phyloP scores from a whole-genome alignment of 208 protist species.

The Giardia muris region DNA sequence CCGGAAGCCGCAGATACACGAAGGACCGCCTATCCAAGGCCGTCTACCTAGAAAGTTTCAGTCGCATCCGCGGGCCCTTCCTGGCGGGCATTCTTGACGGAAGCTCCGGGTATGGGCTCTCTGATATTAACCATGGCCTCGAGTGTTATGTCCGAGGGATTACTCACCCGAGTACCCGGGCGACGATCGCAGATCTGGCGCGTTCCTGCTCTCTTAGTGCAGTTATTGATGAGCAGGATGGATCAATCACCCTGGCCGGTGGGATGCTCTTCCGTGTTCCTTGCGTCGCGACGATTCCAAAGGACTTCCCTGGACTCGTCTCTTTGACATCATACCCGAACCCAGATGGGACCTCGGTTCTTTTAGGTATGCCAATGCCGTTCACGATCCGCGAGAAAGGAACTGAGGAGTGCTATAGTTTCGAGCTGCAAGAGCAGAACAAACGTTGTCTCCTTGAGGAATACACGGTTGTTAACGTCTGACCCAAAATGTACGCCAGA shows the following conservation, averaged over 20 bases:
- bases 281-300: not conserved
- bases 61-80: conserved; percentile 17
- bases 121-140: conserved; percentile 13
- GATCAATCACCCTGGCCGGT: not conserved
- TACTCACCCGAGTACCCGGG: not conserved
- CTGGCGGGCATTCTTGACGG: conserved; percentile 27
- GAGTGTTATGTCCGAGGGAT: conserved; percentile 19
- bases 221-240: not conserved
- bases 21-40: not conserved
- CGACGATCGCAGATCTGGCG: conserved; percentile 6
- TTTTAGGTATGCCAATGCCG: conserved; percentile 10
- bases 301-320: conserved; percentile 20
- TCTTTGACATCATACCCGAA: conserved; percentile 15
- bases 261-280: conserved; percentile 25
- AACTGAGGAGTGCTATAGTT: not conserved
- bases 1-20: not conserved
- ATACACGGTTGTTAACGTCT: conserved; percentile 8
- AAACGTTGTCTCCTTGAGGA: not conserved
- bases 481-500: too few species aligned
- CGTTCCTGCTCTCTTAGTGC: not conserved
- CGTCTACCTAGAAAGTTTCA: not conserved
- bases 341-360: not conserved
- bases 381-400: not conserved
- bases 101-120: not conserved
- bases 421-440: not conserved